phyloP scores from a whole-genome alignment of 495 filamentous ascomycete genomes.

The Hypoxylon subgilvum region DNA sequence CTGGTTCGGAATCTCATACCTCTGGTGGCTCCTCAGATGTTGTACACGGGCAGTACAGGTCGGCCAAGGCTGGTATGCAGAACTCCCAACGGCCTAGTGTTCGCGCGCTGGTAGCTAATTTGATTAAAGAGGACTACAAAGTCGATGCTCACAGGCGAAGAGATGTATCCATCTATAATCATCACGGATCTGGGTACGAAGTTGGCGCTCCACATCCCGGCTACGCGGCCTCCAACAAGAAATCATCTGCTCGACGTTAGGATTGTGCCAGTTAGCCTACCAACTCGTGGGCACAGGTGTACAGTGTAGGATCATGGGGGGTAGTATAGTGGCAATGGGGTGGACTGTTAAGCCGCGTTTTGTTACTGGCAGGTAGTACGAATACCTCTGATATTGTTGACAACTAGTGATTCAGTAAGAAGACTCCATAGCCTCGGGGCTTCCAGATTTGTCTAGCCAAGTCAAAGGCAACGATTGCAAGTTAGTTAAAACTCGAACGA shows the following conservation, averaged over 20 bases:
- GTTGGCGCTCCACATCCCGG: constrained; percentile 6
- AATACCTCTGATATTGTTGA: background rate
- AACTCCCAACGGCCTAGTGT: background rate
- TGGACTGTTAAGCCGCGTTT: no score
- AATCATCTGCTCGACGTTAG: background rate
- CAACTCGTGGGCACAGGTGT: background rate
- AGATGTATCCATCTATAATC: constrained; percentile 15
- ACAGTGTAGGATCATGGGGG: no score
- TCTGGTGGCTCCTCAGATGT: background rate
- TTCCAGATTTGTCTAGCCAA: constrained; percentile 16
- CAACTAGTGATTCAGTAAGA: background rate
- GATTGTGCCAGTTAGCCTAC: background rate
- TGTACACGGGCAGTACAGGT: background rate
- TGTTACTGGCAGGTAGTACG: no score
- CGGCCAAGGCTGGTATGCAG: constrained; percentile 12
- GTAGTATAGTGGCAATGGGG: no score
- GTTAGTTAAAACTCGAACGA: no score
- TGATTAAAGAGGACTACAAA: constrained; percentile 14
- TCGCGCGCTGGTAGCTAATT: constrained; percentile 4
- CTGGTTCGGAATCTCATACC: constrained; percentile 9
- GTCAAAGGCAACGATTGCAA: no score
- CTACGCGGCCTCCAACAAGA: background rate
- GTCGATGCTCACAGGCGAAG: constrained; percentile 1
- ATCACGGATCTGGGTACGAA: constrained; percentile 16
- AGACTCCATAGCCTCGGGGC: constrained; percentile 22